phyloP scores from a whole-genome alignment of 139 green algal species.

The Tetraselmis chui region DNA sequence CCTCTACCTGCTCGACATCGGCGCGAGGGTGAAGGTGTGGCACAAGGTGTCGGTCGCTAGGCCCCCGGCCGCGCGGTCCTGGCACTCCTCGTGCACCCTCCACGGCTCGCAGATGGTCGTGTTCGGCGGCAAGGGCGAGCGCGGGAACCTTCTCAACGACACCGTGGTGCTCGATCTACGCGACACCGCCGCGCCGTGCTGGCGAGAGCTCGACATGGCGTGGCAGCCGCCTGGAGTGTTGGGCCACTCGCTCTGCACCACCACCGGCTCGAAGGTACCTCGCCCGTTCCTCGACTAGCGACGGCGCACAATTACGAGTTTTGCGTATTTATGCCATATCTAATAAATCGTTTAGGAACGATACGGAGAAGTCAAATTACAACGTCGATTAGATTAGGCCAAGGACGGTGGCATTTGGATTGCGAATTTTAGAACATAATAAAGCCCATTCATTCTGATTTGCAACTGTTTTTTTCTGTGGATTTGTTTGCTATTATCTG shows the following conservation, averaged over 20 bases:
- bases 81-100: slow-evolving; percentile 27
- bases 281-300: too few species aligned
- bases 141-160: slow-evolving; percentile 24
- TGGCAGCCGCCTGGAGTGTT: slow-evolving; percentile 20
- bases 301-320: too few species aligned
- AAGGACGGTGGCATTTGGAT: too few species aligned
- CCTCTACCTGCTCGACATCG: slow-evolving; percentile 27
- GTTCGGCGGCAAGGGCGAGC: slow-evolving; percentile 20
- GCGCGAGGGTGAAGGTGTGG: slow-evolving; percentile 15
- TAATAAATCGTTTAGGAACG: too few species aligned
- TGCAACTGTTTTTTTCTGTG: too few species aligned
- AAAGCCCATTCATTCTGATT: too few species aligned
- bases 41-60: slow-evolving; percentile 7
- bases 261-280: slow-evolving; percentile 20
- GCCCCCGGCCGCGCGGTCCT: slow-evolving; percentile 17
- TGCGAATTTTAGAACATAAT: too few species aligned
- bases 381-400: too few species aligned
- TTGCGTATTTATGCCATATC: too few species aligned
- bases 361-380: too few species aligned
- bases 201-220: slow-evolving; percentile 20
- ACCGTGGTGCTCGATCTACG: slow-evolving; percentile 23
- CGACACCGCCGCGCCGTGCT: slow-evolving; percentile 1
- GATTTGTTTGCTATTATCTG: too few species aligned
- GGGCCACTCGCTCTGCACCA: slow-evolving; percentile 22
- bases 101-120: slow-evolving; percentile 25